Percentiles rank a stretch among this genome's conserved stretches.
phyloP scores from a whole-genome alignment of 2,329 filamentous ascomycete genomes.

The Penicillium sp. region DNA sequence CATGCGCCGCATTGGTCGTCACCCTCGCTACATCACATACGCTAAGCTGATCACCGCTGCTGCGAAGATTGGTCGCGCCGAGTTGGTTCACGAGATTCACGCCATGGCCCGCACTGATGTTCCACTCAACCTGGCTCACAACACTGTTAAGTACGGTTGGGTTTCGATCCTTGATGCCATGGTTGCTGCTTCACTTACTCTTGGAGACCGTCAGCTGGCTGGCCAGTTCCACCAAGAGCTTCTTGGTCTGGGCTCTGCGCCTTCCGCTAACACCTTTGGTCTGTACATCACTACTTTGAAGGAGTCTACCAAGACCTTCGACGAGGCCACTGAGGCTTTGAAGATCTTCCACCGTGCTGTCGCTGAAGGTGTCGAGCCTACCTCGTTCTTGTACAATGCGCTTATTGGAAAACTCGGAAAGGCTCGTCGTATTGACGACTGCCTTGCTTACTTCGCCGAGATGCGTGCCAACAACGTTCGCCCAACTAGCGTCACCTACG shows the following conservation, averaged over 20 bases:
- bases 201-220: conserved; percentile 77
- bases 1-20: conserved; percentile 86
- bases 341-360: conserved; percentile 96
- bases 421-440: conserved; percentile 96
- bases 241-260: conserved; percentile 83
- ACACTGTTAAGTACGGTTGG: conserved; percentile 91
- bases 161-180: conserved; percentile 94
- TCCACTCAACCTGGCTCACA: conserved; percentile 79
- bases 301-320: conserved; percentile 95
- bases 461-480: conserved; percentile 93
- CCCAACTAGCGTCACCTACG: conserved; percentile 95
- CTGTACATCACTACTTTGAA: conserved; percentile 99
- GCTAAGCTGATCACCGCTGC: conserved; percentile 91
- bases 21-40: conserved; percentile 94
- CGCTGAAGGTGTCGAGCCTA: conserved; percentile 90
- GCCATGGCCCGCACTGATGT: conserved; percentile 87
- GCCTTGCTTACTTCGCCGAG: conserved; percentile 95
- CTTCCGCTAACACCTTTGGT: conserved; percentile 95
- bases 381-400: conserved; percentile 96
- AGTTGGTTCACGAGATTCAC: conserved; percentile 81
- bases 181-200: conserved; percentile 85
- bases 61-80: conserved; percentile 79
- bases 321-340: conserved; percentile 93
- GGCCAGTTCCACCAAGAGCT: conserved; percentile 89
- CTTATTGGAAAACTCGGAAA: conserved; percentile 98